Evolutionary conservation across 208 protist genomes (phyloP), one percentile per base, ranked within the genome.

Genomic region (Trypanosoma congolense): DNA sequence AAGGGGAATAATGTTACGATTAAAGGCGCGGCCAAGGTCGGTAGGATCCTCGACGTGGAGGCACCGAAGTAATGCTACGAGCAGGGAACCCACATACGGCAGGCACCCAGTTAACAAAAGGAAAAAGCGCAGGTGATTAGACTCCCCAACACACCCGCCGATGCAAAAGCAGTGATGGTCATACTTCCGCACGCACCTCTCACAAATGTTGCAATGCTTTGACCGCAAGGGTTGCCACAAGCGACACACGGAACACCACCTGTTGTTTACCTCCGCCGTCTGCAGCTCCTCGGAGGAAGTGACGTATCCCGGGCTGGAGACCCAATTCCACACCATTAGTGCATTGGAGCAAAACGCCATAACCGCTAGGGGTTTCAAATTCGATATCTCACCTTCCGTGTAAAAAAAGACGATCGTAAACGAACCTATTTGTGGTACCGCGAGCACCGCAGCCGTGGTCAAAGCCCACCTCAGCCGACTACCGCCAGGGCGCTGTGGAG

Each of bases 111-210:
- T 47, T 30, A 67, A 53, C 1, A 67, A 28, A 12, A 65, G 28
- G 40, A 62, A 56, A 40, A 81, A 81, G 10, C 56, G 54, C 12
- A 55, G 14, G 40, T 93, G 79, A 50, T 96, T 96, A 19, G 65
- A 50, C 47, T 85, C 78, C n/a, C 90, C 90, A 50, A 95, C 78
- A 66, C 79, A 84, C 19, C 70, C 81, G 44, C 90, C 87, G 14
- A 96, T 57, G 86, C 87, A 95, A n/a, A 54, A 52, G 62, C 90
- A 96, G 58, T 92, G 81, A 65, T 96, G 90, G 56, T 96, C 90
- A 64, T 87, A 93, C 51, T 80, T 84, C 16, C 78, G 55, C 18
- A 96, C 84, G 65, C 90, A 96, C 40, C 62, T 50, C 12, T 74
- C 68, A 60, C 78, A 90, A 21, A 67, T 44, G 22, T 42, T 8